phyloP scores from a whole-genome alignment of 2,329 filamentous ascomycete genomes.

The Arthrobotrys pseudoclavata region DNA sequence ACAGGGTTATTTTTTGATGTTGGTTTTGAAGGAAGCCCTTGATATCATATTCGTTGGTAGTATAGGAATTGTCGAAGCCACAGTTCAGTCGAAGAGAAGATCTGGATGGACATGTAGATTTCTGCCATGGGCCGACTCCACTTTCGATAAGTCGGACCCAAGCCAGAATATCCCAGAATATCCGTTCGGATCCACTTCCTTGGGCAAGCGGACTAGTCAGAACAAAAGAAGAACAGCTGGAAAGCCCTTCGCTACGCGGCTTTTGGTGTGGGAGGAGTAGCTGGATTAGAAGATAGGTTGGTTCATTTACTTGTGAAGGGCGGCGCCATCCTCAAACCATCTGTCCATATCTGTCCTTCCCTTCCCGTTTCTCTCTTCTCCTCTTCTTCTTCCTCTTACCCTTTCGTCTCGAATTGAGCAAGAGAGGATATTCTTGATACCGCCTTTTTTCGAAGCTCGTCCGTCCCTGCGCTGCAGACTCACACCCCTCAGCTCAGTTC shows the following conservation, averaged over 20 bases:
- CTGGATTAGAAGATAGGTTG: conserved; percentile 53
- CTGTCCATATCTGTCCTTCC: conserved; percentile 52
- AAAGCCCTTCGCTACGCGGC: conserved; percentile 39
- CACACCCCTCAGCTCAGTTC: conserved; percentile 4
- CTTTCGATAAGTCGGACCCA: conserved; percentile 37
- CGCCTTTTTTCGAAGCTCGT: conserved; percentile 19
- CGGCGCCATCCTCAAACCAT: conserved; percentile 59
- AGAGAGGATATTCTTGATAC: conserved; percentile 26
- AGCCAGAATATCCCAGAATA: conserved; percentile 29
- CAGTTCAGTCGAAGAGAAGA: conserved; percentile 8
- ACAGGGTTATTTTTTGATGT: neutral
- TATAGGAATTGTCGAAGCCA: conserved; percentile 11
- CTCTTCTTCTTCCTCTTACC: conserved; percentile 21
- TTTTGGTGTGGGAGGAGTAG: conserved; percentile 40
- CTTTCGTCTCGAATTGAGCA: conserved; percentile 27
- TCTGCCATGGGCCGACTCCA: conserved; percentile 18
- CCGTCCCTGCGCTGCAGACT: neutral
- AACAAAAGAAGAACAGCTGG: conserved; percentile 36
- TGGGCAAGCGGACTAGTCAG: conserved; percentile 52
- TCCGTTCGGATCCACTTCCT: conserved; percentile 59
- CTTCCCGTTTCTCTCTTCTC: conserved; percentile 39
- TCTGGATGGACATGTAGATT: conserved; percentile 52
- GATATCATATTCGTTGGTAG: neutral
- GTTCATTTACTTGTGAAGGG: conserved; percentile 37
- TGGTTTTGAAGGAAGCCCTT: neutral